These are phyloP conservation scores for Sequoiadendron giganteum DNA, from an alignment of 75 land plant genomes.

Conservation along the genomic window DNA sequence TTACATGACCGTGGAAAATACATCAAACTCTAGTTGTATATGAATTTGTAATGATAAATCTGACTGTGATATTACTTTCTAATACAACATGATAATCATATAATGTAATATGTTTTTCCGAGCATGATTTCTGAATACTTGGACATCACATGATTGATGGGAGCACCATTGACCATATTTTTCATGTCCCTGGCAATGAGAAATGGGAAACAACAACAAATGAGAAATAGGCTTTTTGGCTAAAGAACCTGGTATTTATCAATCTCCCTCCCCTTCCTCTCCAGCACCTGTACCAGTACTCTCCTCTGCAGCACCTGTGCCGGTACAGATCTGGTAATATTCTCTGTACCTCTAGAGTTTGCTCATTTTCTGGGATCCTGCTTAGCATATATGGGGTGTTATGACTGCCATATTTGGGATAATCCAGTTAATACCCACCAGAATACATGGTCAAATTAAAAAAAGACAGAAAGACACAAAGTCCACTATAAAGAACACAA, in stretches of 20 bases:
- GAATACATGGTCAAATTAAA: neutral
- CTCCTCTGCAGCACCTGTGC: too few species aligned
- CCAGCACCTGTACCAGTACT: too few species aligned
- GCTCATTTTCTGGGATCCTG: too few species aligned
- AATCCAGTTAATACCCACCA: neutral
- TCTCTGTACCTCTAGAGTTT: too few species aligned
- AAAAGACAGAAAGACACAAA: neutral
- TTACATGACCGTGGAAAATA: neutral
- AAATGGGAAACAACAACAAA: neutral
- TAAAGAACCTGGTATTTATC: neutral
- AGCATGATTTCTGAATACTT: neutral
- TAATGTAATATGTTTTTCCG: neutral
- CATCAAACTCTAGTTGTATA: neutral
- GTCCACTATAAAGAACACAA: neutral
- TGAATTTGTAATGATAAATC: neutral
- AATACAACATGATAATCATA: neutral
- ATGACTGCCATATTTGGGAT: neutral
- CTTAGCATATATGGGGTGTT: neutral
- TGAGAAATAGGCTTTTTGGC: neutral
- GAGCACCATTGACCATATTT: neutral
- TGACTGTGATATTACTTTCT: neutral
- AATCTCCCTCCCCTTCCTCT: too few species aligned
- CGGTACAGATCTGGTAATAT: too few species aligned
- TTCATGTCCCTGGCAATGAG: neutral
- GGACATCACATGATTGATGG: neutral